These are phyloP conservation scores for Suillus subaureus DNA, from an alignment of 768 basidiomycete species.

Conservation along the genomic window DNA sequence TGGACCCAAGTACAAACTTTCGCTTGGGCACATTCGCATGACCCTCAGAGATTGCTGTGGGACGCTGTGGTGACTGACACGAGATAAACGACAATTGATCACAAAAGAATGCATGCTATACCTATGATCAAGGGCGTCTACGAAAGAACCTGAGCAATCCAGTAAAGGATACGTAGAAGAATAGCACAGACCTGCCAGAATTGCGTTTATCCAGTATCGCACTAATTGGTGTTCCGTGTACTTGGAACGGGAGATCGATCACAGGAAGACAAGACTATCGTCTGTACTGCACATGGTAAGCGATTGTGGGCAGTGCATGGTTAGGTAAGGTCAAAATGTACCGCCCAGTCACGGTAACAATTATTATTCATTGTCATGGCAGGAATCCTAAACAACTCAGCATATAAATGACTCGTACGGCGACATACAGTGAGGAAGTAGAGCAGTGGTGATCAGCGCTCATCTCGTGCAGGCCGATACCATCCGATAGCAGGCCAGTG, in stretches of 20 bases:
- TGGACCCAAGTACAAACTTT: neutral
- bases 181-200: neutral
- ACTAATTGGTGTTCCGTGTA: neutral
- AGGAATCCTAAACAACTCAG: neutral
- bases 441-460: neutral
- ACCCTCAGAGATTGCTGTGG: neutral
- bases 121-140: neutral
- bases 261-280: neutral
- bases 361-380: no score
- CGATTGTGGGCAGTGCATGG: neutral
- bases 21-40: neutral
- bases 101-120: neutral
- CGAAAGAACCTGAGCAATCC: neutral
- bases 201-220: neutral
- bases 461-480: neutral
- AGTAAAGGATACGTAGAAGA: neutral
- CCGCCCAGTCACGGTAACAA: no score
- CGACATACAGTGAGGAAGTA: neutral
- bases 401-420: neutral
- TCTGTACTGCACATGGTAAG: neutral
- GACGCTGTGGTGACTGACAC: neutral
- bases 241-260: neutral
- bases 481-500: neutral
- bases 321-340: neutral
- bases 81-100: neutral